Percentiles rank a stretch among this genome's conserved stretches.
These are phyloP conservation scores for Dissophora ornata DNA, from an alignment of 192 early-diverging fungal species.

Conservation along the genomic window DNA sequence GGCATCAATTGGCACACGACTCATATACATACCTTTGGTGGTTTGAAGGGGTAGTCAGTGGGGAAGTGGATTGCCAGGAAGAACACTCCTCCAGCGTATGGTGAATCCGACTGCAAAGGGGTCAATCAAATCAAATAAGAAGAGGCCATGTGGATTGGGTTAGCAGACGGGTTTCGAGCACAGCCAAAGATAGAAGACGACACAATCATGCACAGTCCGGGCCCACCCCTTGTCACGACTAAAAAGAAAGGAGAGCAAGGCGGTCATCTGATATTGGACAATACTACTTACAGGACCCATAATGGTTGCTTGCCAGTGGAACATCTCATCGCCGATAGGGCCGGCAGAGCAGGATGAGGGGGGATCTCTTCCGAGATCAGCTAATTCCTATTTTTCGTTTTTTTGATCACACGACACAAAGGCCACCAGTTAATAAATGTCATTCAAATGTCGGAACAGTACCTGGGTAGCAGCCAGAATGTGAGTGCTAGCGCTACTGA, in stretches of 20 bases:
- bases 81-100: slow-evolving; percentile 95
- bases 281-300: slow-evolving; percentile 89
- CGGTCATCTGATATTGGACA: slow-evolving; percentile 5
- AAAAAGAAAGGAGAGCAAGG: slow-evolving; percentile 7
- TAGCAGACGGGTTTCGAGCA: neutral
- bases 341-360: slow-evolving; percentile 98
- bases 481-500: too few species aligned
- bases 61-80: slow-evolving; percentile 98
- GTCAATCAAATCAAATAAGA: neutral
- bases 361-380: slow-evolving; percentile 96
- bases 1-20: neutral
- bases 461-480: too few species aligned
- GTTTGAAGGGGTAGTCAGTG: slow-evolving; percentile 98
- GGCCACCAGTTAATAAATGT: neutral
- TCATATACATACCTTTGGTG: slow-evolving; percentile 81
- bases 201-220: neutral
- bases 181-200: neutral
- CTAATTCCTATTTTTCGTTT: slow-evolving; percentile 76
- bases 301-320: slow-evolving; percentile 98
- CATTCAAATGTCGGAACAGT: neutral
- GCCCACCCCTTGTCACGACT: neutral
- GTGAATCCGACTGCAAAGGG: slow-evolving; percentile 79
- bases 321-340: slow-evolving; percentile 90
- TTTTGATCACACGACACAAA: slow-evolving; percentile 13
- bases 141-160: slow-evolving; percentile 1